Percentiles rank a stretch among this genome's conserved stretches.
phyloP scores from a whole-genome alignment of 1,284 basidiomycete genomes.

The Hymenochaete sp. region DNA sequence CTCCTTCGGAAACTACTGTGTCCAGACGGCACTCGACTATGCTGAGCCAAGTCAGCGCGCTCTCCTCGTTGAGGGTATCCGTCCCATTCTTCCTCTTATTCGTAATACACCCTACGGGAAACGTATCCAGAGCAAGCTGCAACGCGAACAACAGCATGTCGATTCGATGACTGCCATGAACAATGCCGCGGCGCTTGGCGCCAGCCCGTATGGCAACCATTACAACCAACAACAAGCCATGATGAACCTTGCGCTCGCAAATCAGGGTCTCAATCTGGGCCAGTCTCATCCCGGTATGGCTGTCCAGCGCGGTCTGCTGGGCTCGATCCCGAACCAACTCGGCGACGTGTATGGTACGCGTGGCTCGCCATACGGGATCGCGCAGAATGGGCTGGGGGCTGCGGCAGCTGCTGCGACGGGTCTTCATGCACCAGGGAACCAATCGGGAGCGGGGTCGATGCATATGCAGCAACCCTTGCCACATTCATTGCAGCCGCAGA shows the following conservation, averaged over 20 bases:
- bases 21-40: slow-evolving; percentile 92
- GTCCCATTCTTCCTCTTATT: slow-evolving; percentile 92
- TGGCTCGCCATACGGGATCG: slow-evolving; percentile 48
- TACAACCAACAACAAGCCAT: slow-evolving; percentile 50
- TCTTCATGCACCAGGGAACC: slow-evolving; percentile 41
- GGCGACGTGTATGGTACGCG: slow-evolving; percentile 60
- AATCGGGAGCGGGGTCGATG: slow-evolving; percentile 33
- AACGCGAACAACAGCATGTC: slow-evolving; percentile 89
- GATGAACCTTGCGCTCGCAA: slow-evolving; percentile 47
- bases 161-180: too few relatives aligned
- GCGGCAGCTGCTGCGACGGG: too few relatives aligned
- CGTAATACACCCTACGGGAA: slow-evolving; percentile 97
- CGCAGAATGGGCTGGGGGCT: slow-evolving; percentile 31
- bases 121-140: slow-evolving; percentile 94
- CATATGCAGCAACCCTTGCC: slow-evolving; percentile 38
- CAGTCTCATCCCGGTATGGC: too few relatives aligned
- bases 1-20: slow-evolving; percentile 93
- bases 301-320: slow-evolving; percentile 30
- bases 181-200: slow-evolving; percentile 27
- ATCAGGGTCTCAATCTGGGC: slow-evolving; percentile 51
- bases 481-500: slow-evolving; percentile 56
- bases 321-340: slow-evolving; percentile 47
- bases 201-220: slow-evolving; percentile 35
- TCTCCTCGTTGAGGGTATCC: slow-evolving; percentile 86
- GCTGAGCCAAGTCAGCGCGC: slow-evolving; percentile 84